Evolutionary conservation across 202 grass and related monocot genomes (phyloP), one percentile per base, ranked within the genome.

Genomic region (Schoenoplectus tabernaemontani): DNA sequence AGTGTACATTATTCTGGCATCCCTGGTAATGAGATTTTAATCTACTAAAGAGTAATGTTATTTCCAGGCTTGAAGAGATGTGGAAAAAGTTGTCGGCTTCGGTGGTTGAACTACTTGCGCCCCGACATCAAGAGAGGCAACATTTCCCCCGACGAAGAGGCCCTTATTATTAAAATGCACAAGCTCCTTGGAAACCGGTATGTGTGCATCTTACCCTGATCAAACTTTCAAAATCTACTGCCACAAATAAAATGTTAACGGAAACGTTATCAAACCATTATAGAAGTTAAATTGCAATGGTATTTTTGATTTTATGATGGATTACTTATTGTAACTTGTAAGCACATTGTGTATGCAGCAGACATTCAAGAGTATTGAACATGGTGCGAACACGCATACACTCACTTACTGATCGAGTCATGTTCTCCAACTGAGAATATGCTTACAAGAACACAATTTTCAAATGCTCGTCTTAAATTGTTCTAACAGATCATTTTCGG

Each of bases 141-240:
- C 47, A 75, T 75, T 75, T 75, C 70, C 53, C 24, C 32, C n/a
- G 70, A 75, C 36, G 70, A 75, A 75, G 70, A 75, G 16, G 70
- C 16, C 13, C 70, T 75, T 53, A 75, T 75, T 36, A 75, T 75
- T 54, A 54, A 54, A 19, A 15, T 75, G 33, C 70, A 75, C 47
- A 75, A 75, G 70, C 70, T 75, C 46, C 70, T 75, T 19, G 70
- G 70, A 75, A 75, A 75, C 26, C 26, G 70, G 70, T 75, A 54
- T 54, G 7, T 75, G 1, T 51, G 24, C 23, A 48, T 51, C 22
- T 66, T 66, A 66, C 15, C 1, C 16, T 19, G 7, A n/a, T n/a
- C n/a, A 66, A 9, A 20, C 4, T 37, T 66, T 19, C 13, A 20
- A 42, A 67, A 34, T 19, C 3, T 41, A 65, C 38, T 67, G 36